phyloP scores from a whole-genome alignment of 1,284 basidiomycete species.

The Cryptococcus sp. region DNA sequence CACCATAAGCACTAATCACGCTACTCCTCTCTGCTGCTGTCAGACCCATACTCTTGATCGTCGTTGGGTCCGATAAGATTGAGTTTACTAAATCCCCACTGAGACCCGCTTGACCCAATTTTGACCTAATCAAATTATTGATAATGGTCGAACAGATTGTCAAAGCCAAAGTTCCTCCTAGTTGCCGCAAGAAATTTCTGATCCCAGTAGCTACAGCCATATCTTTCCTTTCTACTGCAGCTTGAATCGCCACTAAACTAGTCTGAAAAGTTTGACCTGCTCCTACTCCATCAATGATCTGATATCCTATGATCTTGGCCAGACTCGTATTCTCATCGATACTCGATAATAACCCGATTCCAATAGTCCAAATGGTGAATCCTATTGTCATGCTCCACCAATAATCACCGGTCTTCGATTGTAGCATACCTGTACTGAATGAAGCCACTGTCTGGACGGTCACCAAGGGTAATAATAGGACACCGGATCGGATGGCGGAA shows the following conservation, averaged over 20 bases:
- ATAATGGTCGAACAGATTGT: conserved; percentile 29
- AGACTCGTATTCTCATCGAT: conserved; percentile 54
- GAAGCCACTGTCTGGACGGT: conserved; percentile 57
- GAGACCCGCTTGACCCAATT: conserved; percentile 3
- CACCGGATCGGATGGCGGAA: conserved; percentile 58
- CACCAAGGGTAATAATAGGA: conserved; percentile 63
- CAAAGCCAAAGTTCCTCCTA: conserved; percentile 34
- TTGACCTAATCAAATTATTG: conserved; percentile 31
- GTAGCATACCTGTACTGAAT: conserved; percentile 54
- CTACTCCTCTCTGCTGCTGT: conserved; percentile 8
- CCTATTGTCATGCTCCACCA: conserved; percentile 60
- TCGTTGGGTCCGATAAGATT: conserved; percentile 33
- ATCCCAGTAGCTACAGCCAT: conserved; percentile 43
- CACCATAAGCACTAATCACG: conserved; percentile 36
- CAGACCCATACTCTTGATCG: conserved; percentile 16
- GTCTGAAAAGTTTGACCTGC: conserved; percentile 47
- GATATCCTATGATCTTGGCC: conserved; percentile 60
- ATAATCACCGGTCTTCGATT: conserved; percentile 64
- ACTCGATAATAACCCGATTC: conserved; percentile 63
- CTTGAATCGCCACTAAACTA: conserved; percentile 55
- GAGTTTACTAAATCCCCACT: conserved; percentile 1
- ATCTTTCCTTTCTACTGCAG: conserved; percentile 32
- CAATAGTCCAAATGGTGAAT: conserved; percentile 65
- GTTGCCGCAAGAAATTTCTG: conserved; percentile 39
- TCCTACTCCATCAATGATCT: conserved; percentile 64